Conservation (phyloP, 2,329 filamentous ascomycete species). For the Dactylonectria macrodidyma region DNA sequence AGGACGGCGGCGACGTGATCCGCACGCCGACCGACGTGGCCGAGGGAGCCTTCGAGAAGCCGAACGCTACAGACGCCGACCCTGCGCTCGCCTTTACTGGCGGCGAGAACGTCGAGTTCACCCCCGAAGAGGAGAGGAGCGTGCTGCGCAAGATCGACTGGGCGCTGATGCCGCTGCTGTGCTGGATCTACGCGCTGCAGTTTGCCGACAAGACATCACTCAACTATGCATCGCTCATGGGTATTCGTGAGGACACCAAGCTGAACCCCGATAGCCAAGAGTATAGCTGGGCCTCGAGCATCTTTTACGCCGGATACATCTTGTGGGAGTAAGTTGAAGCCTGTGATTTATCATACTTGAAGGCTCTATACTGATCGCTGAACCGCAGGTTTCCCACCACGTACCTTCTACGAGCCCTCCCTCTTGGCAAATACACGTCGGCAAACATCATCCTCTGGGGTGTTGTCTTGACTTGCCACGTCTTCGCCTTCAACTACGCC, state of each 20-base stretch:
- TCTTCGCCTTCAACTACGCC: slow-evolving; percentile 39
- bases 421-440: slow-evolving; percentile 54
- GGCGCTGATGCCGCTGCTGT: slow-evolving; percentile 49
- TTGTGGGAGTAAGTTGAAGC: slow-evolving; percentile 24
- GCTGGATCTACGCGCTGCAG: slow-evolving; percentile 51
- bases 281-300: slow-evolving; percentile 34
- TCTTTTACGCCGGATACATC: slow-evolving; percentile 34
- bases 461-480: slow-evolving; percentile 44
- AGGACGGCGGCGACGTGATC: slow-evolving; percentile 20
- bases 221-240: slow-evolving; percentile 54
- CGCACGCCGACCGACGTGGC: slow-evolving; percentile 22
- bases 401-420: slow-evolving; percentile 49
- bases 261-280: slow-evolving; percentile 24
- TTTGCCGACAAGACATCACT: slow-evolving; percentile 51
- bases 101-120: slow-evolving; percentile 31
- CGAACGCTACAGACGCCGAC: slow-evolving; percentile 4
- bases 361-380: neutral
- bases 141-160: slow-evolving; percentile 52
- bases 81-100: slow-evolving; percentile 17
- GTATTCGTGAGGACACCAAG: slow-evolving; percentile 50
- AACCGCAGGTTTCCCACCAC: slow-evolving; percentile 46
- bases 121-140: slow-evolving; percentile 32
- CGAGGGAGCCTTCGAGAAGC: slow-evolving; percentile 22
- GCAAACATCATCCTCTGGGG: slow-evolving; percentile 59
- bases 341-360: neutral